These are phyloP conservation scores for Cyberlindnera japonica DNA, from an alignment of 805 yeast genomes.

Conservation along the genomic window DNA sequence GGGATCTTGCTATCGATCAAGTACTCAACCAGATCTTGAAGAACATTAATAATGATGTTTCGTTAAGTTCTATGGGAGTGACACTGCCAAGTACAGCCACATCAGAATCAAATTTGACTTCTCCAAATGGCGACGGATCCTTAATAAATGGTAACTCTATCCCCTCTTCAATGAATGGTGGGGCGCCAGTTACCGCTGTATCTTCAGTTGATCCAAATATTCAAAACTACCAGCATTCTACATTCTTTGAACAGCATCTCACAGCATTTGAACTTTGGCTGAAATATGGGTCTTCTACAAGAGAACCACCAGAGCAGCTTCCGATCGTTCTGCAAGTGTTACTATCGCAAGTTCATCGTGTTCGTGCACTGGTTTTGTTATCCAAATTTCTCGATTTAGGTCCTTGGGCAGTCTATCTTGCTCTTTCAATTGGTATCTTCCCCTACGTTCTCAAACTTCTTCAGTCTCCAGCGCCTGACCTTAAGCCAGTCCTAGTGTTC, in stretches of 20 bases:
- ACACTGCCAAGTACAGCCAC: not conserved
- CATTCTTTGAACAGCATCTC: constrained; percentile 92
- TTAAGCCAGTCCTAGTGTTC: constrained; percentile 89
- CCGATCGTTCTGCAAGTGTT: constrained; percentile 92
- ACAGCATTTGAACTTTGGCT: constrained; percentile 98
- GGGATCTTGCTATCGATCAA: constrained; percentile 97
- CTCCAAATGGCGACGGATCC: not conserved
- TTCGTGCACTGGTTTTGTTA: constrained; percentile 79
- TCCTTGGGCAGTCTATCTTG: constrained; percentile 95
- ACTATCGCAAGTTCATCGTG: constrained; percentile 88
- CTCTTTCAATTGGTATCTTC: constrained; percentile 90
- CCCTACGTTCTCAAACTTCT: constrained; percentile 88
- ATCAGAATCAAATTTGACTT: not conserved
- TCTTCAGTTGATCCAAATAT: constrained; percentile 14
- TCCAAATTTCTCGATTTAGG: constrained; percentile 90
- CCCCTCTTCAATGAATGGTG: not conserved
- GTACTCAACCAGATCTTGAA: constrained; percentile 71
- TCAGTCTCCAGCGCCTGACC: constrained; percentile 93
- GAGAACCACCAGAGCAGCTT: constrained; percentile 89
- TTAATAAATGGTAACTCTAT: too few relatives aligned
- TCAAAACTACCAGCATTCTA: constrained; percentile 76
- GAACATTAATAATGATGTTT: constrained; percentile 29
- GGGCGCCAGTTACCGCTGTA: not conserved
- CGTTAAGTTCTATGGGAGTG: not conserved
- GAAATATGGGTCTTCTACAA: constrained; percentile 79